Evolutionary conservation across 2,329 filamentous ascomycete genomes (phyloP).

Genomic region (Alternaria ventricosa): DNA sequence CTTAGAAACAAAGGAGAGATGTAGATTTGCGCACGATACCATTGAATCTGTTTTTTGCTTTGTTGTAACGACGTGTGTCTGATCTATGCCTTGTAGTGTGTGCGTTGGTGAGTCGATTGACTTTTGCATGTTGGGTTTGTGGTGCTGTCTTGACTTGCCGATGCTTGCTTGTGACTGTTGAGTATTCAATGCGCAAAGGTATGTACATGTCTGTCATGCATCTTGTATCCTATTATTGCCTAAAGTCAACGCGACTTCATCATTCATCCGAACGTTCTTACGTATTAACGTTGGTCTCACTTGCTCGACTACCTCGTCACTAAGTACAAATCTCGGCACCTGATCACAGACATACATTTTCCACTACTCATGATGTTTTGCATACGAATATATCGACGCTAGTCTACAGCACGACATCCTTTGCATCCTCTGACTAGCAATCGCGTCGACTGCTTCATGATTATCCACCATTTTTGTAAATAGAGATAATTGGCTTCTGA

Average conservation of each 20-base stretch:
- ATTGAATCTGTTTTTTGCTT: constrained; percentile 1
- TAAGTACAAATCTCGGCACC: neutral
- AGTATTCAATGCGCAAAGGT: neutral
- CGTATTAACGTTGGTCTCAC: neutral
- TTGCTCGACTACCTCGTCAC: neutral
- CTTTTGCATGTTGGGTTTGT: neutral
- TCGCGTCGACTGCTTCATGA: neutral
- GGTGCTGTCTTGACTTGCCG: neutral
- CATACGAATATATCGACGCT: neutral
- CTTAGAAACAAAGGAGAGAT: neutral
- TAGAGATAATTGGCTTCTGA: neutral
- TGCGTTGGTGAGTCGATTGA: neutral
- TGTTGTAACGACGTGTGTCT: neutral
- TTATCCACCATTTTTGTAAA: neutral
- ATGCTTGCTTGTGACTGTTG: neutral
- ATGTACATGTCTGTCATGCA: neutral
- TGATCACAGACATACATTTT: neutral
- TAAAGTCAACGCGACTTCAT: neutral
- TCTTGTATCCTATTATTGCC: neutral
- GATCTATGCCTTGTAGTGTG: neutral
- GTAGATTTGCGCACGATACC: constrained; percentile 3
- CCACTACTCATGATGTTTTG: neutral
- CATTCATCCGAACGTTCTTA: neutral
- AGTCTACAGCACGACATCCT: neutral
- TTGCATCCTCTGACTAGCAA: neutral